Evolutionary conservation across 2,329 filamentous ascomycete species (phyloP), one percentile per base, ranked within the genome.

Genomic region (Diaporthe vexans): DNA sequence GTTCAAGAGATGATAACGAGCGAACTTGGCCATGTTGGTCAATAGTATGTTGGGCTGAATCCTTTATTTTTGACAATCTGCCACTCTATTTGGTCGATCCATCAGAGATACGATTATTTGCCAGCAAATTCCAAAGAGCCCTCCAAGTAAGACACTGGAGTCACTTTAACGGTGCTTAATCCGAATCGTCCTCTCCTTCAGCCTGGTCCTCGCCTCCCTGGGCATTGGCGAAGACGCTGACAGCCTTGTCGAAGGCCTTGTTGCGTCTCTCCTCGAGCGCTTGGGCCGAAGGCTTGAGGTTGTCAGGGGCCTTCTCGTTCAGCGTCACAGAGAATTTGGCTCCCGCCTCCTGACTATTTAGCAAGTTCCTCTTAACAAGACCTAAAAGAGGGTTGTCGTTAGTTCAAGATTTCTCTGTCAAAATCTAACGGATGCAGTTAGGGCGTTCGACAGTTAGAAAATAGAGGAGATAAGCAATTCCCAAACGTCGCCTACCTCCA

Each of bases 101-200:
- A 37, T 15, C 29, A 24, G 10, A 65, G 61, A 24, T 52, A 10
- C 33, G 17, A 11, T 37, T 7, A 24, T 9, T 65, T 17, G 3
- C 29, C 17, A 3, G 17, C 3, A 35, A 26, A 9, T 24, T 1
- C 10, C 4, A 24, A 19, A 19, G 3, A 2, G 15, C 7, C 63
- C 15, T 54, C 13, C 24, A 51, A n/a, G 4, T 7, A 19, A 11
- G n/a, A 26, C 19, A 35, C 8, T 21, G 6, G 15, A 48, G 19
- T 1, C 8, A 26, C 13, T 29, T 43, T 19, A 2, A 3, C 0
- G 3, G 17, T 2, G n/a, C 48, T 40, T 74, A 78, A 48, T 79
- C 78, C 21, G 77, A 77, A 29, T 80, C 78, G 73, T 79, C 79
- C 65, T 77, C 76, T n/a, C 76, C 79, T 24, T 78, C 78, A 70